Evolutionary conservation across 2,329 filamentous ascomycete species (phyloP).

Genomic region (Trichoderma semiorbis): DNA sequence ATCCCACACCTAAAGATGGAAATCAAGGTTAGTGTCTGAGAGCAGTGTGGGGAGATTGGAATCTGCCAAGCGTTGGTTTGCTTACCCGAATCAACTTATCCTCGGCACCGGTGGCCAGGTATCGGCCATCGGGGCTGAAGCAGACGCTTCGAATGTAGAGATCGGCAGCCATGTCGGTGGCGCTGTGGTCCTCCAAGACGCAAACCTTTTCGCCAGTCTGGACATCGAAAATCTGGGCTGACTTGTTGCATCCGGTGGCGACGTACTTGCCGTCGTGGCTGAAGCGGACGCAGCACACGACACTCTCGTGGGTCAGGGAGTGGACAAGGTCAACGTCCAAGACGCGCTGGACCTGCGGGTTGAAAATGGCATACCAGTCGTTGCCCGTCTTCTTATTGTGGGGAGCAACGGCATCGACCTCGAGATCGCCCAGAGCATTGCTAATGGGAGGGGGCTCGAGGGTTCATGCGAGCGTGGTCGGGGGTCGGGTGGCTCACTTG

Average conservation of each 20-base stretch:
- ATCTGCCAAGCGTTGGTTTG: slow-evolving; percentile 20
- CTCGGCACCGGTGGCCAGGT: slow-evolving; percentile 91
- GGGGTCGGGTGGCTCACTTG: slow-evolving; percentile 82
- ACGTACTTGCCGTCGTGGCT: slow-evolving; percentile 94
- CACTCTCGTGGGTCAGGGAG: slow-evolving; percentile 88
- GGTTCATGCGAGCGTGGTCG: slow-evolving; percentile 57
- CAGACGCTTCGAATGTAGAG: slow-evolving; percentile 97
- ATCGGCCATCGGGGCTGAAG: slow-evolving; percentile 95
- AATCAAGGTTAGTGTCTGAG: slow-evolving; percentile 19
- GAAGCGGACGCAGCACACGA: slow-evolving; percentile 97
- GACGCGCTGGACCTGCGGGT: slow-evolving; percentile 82
- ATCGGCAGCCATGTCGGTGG: slow-evolving; percentile 77
- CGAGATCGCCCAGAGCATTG: slow-evolving; percentile 76
- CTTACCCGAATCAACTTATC: slow-evolving; percentile 93
- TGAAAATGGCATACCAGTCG: slow-evolving; percentile 98
- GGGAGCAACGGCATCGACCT: slow-evolving; percentile 78
- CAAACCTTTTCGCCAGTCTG: slow-evolving; percentile 82
- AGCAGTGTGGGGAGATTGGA: background rate
- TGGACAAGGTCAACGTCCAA: slow-evolving; percentile 93
- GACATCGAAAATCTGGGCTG: slow-evolving; percentile 99
- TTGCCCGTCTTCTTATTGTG: slow-evolving; percentile 83
- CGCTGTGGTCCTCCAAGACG: slow-evolving; percentile 82
- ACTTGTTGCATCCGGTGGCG: slow-evolving; percentile 94
- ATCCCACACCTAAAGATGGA: slow-evolving; percentile 77
- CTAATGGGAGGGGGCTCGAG: slow-evolving; percentile 47